Percentiles rank a stretch among this genome's conserved stretches.
Conservation (phyloP, 306 rosid species). For the Cicer pinnatifidum region DNA sequence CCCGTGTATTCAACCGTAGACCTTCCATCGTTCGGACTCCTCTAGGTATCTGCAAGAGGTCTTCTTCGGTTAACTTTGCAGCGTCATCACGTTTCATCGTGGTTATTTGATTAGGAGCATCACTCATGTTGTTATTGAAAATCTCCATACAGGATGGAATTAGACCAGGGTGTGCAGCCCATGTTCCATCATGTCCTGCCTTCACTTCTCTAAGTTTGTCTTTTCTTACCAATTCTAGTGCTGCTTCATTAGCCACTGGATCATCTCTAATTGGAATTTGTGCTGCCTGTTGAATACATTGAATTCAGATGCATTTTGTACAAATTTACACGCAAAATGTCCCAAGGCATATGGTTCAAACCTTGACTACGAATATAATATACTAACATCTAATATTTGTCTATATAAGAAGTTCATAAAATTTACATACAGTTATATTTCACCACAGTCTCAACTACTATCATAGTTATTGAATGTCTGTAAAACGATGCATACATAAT, state of each 20-base stretch:
- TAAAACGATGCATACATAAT: background rate
- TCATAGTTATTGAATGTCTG: background rate
- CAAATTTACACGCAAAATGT: background rate
- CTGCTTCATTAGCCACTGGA: constrained; percentile 78
- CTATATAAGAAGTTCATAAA: background rate
- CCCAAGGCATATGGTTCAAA: too few species aligned
- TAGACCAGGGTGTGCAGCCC: constrained; percentile 97
- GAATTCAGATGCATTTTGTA: constrained; percentile 18
- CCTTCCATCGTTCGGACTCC: constrained; percentile 82
- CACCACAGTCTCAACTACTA: too few species aligned
- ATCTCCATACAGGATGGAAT: constrained; percentile 73
- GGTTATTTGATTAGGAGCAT: constrained; percentile 63
- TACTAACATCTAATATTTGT: too few species aligned
- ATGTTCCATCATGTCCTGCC: constrained; percentile 95
- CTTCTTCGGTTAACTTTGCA: constrained; percentile 59
- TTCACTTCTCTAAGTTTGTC: constrained; percentile 86
- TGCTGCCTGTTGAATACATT: constrained; percentile 66
- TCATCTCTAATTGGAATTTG: constrained; percentile 85
- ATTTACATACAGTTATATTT: background rate
- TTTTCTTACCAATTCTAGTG: constrained; percentile 75
- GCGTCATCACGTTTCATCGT: constrained; percentile 64
- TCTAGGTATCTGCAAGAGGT: constrained; percentile 71
- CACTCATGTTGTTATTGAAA: constrained; percentile 67
- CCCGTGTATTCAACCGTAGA: constrained; percentile 81
- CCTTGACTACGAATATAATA: too few species aligned